Percentiles rank a stretch among this genome's conserved stretches.
These are phyloP conservation scores for Pythium utonaiense DNA, from an alignment of 352 stramenopile genomes.

Conservation along the genomic window DNA sequence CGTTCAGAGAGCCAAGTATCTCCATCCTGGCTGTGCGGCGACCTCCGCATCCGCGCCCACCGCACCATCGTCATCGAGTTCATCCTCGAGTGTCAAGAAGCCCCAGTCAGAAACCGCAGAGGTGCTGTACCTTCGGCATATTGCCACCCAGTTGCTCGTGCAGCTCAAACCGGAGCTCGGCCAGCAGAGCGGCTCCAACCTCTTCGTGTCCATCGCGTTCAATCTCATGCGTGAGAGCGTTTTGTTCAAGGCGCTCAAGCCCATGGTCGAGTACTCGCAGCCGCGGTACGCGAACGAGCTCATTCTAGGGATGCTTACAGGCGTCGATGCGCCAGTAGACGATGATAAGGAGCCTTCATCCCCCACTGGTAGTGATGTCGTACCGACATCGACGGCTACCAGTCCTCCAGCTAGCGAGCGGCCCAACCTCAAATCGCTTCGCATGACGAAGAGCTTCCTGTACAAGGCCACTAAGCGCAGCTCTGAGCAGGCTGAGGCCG, in stretches of 20 bases:
- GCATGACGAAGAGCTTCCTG: constrained; percentile 52
- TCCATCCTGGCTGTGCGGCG: constrained; percentile 62
- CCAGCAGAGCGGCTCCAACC: constrained; percentile 41
- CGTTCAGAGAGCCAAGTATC: constrained; percentile 54
- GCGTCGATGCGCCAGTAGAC: background rate
- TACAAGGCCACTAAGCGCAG: constrained; percentile 72
- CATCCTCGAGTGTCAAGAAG: constrained; percentile 22
- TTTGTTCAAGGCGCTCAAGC: constrained; percentile 64
- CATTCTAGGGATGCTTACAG: constrained; percentile 34
- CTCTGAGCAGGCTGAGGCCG: constrained; percentile 60
- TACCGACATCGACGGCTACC: background rate
- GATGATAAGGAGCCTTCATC: constrained; percentile 27
- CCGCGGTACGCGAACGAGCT: constrained; percentile 70
- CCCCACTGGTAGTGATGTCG: background rate
- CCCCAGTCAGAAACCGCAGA: constrained; percentile 32
- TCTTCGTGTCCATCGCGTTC: constrained; percentile 66
- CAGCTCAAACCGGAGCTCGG: constrained; percentile 67
- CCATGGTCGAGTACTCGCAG: constrained; percentile 63
- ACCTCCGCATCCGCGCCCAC: background rate
- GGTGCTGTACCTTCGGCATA: constrained; percentile 59
- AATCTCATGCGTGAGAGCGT: constrained; percentile 61
- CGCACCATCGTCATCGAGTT: background rate
- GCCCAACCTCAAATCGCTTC: constrained; percentile 37
- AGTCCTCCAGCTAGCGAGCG: constrained; percentile 8
- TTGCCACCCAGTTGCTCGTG: constrained; percentile 56